phyloP scores from a whole-genome alignment of 148 eudicot species.

The Arctostaphylos glauca region DNA sequence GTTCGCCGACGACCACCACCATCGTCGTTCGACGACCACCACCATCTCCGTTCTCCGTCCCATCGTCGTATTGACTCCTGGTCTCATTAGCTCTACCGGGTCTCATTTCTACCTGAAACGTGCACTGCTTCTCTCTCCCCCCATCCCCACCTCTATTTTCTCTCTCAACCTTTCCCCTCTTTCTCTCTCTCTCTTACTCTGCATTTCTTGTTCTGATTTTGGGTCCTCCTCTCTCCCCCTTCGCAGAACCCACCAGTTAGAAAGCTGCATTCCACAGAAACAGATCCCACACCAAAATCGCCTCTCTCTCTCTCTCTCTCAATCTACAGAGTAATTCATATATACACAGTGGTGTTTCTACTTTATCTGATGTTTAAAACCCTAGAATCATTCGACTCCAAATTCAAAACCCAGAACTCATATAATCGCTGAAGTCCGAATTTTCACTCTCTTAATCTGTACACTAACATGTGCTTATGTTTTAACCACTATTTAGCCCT shows the following conservation, averaged over 20 bases:
- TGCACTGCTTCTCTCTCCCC: constrained; percentile 5
- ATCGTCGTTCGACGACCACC: too few species aligned
- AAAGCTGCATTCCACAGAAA: too few species aligned
- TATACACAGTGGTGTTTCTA: background rate
- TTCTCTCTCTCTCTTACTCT: constrained; percentile 12
- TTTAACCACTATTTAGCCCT: background rate
- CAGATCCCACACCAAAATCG: background rate
- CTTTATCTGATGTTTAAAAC: background rate
- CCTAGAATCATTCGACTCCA: background rate
- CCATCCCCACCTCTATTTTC: background rate
- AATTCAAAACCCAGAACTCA: background rate
- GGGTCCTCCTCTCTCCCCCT: too few species aligned
- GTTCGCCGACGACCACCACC: too few species aligned
- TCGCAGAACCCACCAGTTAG: too few species aligned
- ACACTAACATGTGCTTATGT: background rate
- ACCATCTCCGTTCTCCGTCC: too few species aligned
- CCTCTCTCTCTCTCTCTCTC: background rate
- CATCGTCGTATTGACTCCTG: constrained; percentile 1
- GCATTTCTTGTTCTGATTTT: constrained; percentile 21
- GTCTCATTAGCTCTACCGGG: background rate
- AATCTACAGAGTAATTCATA: background rate
- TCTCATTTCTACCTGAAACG: background rate
- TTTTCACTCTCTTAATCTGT: background rate
- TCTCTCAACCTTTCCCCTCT: background rate
- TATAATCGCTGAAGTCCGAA: background rate